Evolutionary conservation across 805 yeast species (phyloP).

Genomic region (Pichia exigua): DNA sequence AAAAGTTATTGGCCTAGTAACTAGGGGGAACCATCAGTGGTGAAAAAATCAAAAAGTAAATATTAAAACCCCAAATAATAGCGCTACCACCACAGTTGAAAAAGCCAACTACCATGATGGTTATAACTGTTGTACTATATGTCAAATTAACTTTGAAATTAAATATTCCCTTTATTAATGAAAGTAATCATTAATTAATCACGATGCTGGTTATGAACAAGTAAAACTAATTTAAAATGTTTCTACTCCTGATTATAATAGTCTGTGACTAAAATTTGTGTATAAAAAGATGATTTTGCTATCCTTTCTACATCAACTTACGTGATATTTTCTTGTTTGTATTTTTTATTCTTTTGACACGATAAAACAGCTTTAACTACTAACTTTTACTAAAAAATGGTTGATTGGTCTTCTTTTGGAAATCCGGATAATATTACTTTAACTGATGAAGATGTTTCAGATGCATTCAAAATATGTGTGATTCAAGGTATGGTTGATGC

Average conservation of each 20-base stretch:
- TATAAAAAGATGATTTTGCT: background rate
- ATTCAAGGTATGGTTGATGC: conserved; percentile 15
- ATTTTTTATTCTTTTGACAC: background rate
- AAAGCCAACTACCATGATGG: background rate
- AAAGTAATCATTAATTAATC: too few species aligned
- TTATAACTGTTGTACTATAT: background rate
- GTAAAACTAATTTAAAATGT: too few species aligned
- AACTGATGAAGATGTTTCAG: conserved; percentile 11
- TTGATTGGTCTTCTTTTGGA: conserved; percentile 9
- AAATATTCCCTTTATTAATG: too few species aligned
- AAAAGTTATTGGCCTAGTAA: too few species aligned
- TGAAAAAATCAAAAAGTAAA: background rate
- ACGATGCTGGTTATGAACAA: background rate
- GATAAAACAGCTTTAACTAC: background rate
- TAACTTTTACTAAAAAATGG: conserved; percentile 6
- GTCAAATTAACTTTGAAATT: background rate
- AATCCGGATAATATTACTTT: conserved; percentile 6
- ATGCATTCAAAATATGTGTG: conserved; percentile 17
- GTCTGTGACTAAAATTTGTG: background rate
- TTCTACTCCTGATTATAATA: too few species aligned
- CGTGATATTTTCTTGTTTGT: background rate
- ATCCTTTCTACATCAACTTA: background rate
- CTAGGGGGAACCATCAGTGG: background rate
- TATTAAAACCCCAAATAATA: too few species aligned
- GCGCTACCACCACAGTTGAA: background rate